These are phyloP conservation scores for Leccinellum albellum DNA, from an alignment of 768 basidiomycete genomes.

Conservation along the genomic window DNA sequence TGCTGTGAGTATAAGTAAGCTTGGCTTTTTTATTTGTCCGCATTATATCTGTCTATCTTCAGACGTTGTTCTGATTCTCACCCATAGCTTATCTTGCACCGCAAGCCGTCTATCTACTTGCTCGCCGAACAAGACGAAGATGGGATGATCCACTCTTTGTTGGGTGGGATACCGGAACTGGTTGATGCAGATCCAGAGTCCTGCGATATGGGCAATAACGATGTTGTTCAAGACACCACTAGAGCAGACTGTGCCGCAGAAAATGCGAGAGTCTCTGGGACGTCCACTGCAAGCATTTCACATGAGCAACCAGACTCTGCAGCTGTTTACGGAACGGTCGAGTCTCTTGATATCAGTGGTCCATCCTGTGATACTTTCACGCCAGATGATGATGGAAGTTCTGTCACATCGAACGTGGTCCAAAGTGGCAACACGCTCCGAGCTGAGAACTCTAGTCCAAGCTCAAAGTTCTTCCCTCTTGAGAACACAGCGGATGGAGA, in stretches of 20 bases:
- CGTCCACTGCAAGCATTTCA: not conserved
- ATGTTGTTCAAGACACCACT: not conserved
- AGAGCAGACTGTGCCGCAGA: not conserved
- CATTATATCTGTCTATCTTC: not conserved
- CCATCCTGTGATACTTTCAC: not conserved
- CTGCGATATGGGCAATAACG: not conserved
- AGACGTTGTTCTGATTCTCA: not conserved
- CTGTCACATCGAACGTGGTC: not conserved
- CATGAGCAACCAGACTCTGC: not conserved
- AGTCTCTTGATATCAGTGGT: not conserved
- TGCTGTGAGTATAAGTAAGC: conserved; percentile 52
- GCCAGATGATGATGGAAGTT: not conserved
- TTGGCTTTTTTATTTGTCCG: not conserved
- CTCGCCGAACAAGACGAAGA: conserved; percentile 71
- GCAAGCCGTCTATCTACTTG: conserved; percentile 61
- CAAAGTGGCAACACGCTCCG: not conserved
- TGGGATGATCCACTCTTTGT: conserved; percentile 75
- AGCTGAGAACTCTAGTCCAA: not conserved
- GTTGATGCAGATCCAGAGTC: conserved; percentile 15
- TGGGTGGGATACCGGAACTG: conserved; percentile 62
- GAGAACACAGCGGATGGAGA: not conserved
- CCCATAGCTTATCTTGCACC: conserved; percentile 63
- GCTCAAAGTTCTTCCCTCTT: not conserved
- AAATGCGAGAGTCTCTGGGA: not conserved
- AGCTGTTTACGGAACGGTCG: not conserved